A percentile compares a stretch with the other conserved stretches of the same genome.
These are phyloP conservation scores for Stereum hirsutum DNA, from an alignment of 1,284 basidiomycete species.

Conservation along the genomic window DNA sequence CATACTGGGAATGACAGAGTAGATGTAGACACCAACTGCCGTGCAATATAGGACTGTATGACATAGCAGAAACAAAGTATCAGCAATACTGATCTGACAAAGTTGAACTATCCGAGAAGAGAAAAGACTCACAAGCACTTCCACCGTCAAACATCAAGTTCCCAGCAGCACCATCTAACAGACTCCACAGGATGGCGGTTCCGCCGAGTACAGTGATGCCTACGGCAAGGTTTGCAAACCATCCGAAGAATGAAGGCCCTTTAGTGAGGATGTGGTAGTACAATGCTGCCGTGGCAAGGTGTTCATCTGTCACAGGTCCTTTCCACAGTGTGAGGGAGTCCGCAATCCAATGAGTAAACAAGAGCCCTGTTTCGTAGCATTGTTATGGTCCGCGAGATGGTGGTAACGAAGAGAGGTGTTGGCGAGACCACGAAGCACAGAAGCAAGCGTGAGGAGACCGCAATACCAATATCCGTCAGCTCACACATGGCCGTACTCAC, in stretches of 20 bases:
- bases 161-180: constrained; percentile 64
- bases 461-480: no score
- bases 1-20: constrained; percentile 69
- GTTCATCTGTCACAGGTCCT: constrained; percentile 66
- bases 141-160: constrained; percentile 85
- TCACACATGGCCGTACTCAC: no score
- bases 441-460: no score
- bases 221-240: constrained; percentile 44
- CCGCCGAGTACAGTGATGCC: constrained; percentile 52
- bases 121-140: constrained; percentile 57
- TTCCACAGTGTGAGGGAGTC: constrained; percentile 81
- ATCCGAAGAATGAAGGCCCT: constrained; percentile 44
- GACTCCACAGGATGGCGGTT: constrained; percentile 62
- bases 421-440: no score
- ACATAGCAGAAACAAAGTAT: constrained; percentile 3
- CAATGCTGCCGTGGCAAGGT: constrained; percentile 68
- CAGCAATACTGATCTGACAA: not conserved
- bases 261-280: constrained; percentile 72
- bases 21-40: constrained; percentile 57
- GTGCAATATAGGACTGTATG: constrained; percentile 61
- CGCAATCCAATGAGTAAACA: constrained; percentile 83
- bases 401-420: no score
- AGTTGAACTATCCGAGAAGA: not conserved
- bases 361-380: constrained; percentile 38
- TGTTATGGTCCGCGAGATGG: not conserved